Evolutionary conservation across 441 rosid species (phyloP), one percentile per base, ranked within the genome.

Genomic region (Monsonia emarginata): DNA sequence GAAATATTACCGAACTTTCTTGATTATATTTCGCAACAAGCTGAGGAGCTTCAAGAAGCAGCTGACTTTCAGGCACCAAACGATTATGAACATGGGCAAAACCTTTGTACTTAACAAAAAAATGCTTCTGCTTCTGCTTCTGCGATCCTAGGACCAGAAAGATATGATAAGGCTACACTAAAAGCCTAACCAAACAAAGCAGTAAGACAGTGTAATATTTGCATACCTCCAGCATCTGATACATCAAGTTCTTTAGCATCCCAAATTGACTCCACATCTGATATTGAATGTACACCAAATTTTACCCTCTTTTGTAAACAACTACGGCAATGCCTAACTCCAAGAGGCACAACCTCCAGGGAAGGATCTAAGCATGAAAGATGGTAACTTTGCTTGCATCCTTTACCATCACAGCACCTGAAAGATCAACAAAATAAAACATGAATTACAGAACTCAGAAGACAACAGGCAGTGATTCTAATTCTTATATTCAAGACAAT

Each of bases 341-440:
- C 85, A 63, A 67, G 69, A 59, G 85, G 77, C 61, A 76, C 67
- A 70, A 73, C 76, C 64, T 74, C 61, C 46, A 81, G 36, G 65
- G 79, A 76, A 65, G 82, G 84, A 63, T 78, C 78, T 18, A 85
- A 65, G 78, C 90, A 87, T 50, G 76, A 77, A 60, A 78, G 77
- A 78, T 83, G 87, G 69, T 73, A 87, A 70, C 78, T 72, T 62
- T 73, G 78, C 59, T 70, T 69, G 73, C 93, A 87, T 13, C 80
- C 82, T 61, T 32, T 76, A 75, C 93, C 91, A 32, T 74, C 74
- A 71, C 91, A 86, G 70, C 77, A 72, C 80, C 91, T 86, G 73
- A 67, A 78, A 69, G 24, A 22, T 30, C 24, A 54, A 54, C 60
- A 54, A 16, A 13, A 56, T 22, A 24, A 25, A 21, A 54, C 32